phyloP scores from a whole-genome alignment of 768 basidiomycete genomes.

The Plicaturopsis crispa region DNA sequence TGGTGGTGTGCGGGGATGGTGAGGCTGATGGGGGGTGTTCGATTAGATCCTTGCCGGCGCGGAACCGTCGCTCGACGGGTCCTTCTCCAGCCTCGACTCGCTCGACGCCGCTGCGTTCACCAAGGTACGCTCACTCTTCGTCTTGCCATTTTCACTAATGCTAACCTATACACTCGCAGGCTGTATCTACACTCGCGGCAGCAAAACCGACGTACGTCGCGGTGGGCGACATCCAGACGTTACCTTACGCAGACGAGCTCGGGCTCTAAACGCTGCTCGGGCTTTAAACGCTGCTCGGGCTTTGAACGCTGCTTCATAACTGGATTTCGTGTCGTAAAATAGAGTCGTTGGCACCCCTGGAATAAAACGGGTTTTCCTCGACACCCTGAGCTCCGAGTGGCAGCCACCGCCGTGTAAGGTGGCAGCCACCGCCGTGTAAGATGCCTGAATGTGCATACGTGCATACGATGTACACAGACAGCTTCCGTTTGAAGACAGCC shows the following conservation, averaged over 20 bases:
- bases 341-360: too few relatives aligned
- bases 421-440: too few relatives aligned
- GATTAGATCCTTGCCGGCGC: constrained; percentile 54
- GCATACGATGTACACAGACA: too few relatives aligned
- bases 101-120: constrained; percentile 59
- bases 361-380: too few relatives aligned
- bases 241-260: constrained; percentile 83
- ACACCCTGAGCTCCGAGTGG: too few relatives aligned
- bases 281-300: too few relatives aligned
- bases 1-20: constrained; percentile 2
- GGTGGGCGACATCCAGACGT: constrained; percentile 65
- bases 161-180: constrained; percentile 28
- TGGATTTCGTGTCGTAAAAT: too few relatives aligned
- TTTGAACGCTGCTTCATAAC: too few relatives aligned
- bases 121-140: constrained; percentile 42
- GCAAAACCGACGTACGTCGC: constrained; percentile 83
- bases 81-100: constrained; percentile 64
- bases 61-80: constrained; percentile 44
- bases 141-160: neutral
- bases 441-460: too few relatives aligned
- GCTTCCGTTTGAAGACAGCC: too few relatives aligned
- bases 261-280: constrained; percentile 74
- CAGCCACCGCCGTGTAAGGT: too few relatives aligned
- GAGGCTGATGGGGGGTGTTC: neutral
- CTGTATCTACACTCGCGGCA: constrained; percentile 57